Percentiles rank a stretch among this genome's conserved stretches.
phyloP scores from a whole-genome alignment of 208 protist species.

The Strigomonas culicis region DNA sequence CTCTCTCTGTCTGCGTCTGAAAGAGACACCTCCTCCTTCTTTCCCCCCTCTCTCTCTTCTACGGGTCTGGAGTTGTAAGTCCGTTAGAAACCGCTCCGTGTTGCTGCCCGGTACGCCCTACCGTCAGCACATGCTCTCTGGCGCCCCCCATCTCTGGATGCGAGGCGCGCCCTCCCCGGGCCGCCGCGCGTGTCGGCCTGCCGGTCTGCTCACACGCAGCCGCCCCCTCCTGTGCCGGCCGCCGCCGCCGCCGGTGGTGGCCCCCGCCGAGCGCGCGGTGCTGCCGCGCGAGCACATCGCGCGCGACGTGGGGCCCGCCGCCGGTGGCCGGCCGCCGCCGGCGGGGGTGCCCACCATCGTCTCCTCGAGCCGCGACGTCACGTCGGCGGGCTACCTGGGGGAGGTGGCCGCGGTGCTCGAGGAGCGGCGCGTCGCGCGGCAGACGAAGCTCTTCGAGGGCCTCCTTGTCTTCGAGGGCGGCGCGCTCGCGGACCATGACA shows the following conservation, averaged over 20 bases:
- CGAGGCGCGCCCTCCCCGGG: no score
- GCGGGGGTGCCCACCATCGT: conserved; percentile 40
- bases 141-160: no score
- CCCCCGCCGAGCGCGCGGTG: background rate
- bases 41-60: background rate
- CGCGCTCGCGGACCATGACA: conserved; percentile 60
- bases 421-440: conserved; percentile 63
- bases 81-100: background rate
- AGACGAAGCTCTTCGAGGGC: conserved; percentile 68
- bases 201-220: no score
- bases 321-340: background rate
- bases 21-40: no score
- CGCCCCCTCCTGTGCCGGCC: no score
- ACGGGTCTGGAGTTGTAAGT: background rate
- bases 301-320: background rate
- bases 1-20: no score
- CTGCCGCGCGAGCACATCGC: background rate
- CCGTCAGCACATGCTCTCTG: no score
- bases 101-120: background rate
- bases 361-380: conserved; percentile 48
- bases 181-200: no score
- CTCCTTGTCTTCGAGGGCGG: conserved; percentile 87
- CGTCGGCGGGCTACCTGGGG: conserved; percentile 33
- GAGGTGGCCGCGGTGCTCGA: conserved; percentile 45
- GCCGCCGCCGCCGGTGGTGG: background rate